A percentile compares a stretch with the other conserved stretches of the same genome.
phyloP scores from a whole-genome alignment of 2,329 filamentous ascomycete species.

The Decorospora gaudefroyi region DNA sequence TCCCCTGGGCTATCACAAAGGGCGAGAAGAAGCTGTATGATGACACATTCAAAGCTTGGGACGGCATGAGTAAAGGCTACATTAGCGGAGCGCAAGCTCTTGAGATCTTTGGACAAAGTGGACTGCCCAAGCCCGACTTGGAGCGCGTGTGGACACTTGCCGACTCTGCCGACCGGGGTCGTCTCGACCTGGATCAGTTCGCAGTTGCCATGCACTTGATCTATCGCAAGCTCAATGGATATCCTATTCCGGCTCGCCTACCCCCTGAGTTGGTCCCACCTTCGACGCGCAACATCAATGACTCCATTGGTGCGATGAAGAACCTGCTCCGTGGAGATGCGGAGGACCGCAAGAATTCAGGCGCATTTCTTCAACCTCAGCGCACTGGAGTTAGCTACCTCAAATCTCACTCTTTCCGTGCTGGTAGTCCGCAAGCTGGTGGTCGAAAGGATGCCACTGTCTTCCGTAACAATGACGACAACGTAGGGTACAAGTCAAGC shows the following conservation, averaged over 20 bases:
- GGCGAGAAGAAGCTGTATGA: slow-evolving; percentile 98
- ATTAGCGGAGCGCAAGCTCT: slow-evolving; percentile 92
- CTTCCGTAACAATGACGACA: slow-evolving; percentile 94
- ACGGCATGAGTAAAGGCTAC: slow-evolving; percentile 89
- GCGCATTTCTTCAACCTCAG: slow-evolving; percentile 88
- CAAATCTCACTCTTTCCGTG: slow-evolving; percentile 90
- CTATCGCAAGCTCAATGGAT: slow-evolving; percentile 94
- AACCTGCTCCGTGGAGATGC: slow-evolving; percentile 87
- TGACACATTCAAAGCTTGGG: slow-evolving; percentile 92
- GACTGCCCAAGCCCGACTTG: slow-evolving; percentile 84
- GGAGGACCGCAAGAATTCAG: slow-evolving; percentile 83
- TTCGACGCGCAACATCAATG: slow-evolving; percentile 89
- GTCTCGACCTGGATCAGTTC: slow-evolving; percentile 94
- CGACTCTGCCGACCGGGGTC: slow-evolving; percentile 91
- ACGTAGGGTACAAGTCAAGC: slow-evolving; percentile 87
- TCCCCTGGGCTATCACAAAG: slow-evolving; percentile 98
- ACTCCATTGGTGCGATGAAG: slow-evolving; percentile 92
- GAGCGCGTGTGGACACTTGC: slow-evolving; percentile 94
- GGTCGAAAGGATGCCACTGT: slow-evolving; percentile 92
- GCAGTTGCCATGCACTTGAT: slow-evolving; percentile 99
- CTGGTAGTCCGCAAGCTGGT: slow-evolving; percentile 60
- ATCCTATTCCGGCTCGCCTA: slow-evolving; percentile 83
- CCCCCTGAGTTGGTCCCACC: slow-evolving; percentile 93
- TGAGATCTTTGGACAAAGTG: slow-evolving; percentile 96
- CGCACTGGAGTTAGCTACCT: slow-evolving; percentile 98